Evolutionary conservation across 2,329 filamentous ascomycete species (phyloP), one percentile per base, ranked within the genome.

Genomic region (Aspergillus jensenii): DNA sequence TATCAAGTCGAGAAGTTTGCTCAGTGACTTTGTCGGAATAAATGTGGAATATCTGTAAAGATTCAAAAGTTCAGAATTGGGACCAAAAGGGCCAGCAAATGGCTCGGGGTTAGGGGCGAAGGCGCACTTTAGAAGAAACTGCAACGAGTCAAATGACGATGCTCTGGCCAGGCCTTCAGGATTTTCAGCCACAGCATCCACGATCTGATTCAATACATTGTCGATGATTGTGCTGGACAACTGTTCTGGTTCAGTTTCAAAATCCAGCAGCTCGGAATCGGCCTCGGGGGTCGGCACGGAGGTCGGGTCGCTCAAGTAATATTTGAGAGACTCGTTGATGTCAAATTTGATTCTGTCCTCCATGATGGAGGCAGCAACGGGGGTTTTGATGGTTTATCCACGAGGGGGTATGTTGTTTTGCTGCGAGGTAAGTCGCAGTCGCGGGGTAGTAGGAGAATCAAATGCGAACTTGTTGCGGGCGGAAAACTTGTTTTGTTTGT

Each of bases 51-150:
- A 91, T 84, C 93, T 98, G 83, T 82, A 87, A 74, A 78, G 76
- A 71, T 81, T 77, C 75, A 84, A 84, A 60, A 84, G 78, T 79
- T 88, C 81, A 89, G 84, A 84, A 80, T 84, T 76, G 78, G 79
- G 78, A 73, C 80, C 78, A 71, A 64, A 61, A 62, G 67, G 64
- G 61, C 73, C 67, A 69, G 63, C 55, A 56, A 67, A 65, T 25
- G 56, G 15, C 46, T 68, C 64, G 62, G 67, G 65, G 64, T 70
- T 71, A 77, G 79, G 82, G 73, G 79, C 81, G 61, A 85, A 83
- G 70, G 85, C 91, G 82, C 86, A 98, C 93, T 99, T 99, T 79
- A 99, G 84, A 59, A 99, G 81, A 72, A 96, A 96, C 76, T 97
- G 93, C 67, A 99, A 77, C 61, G 93, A 96, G 79, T 99, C 93